A percentile compares a stretch with the other conserved stretches of the same genome.
These are phyloP conservation scores for Colletotrichum chrysophilum DNA, from an alignment of 2,329 filamentous ascomycete genomes.

Conservation along the genomic window DNA sequence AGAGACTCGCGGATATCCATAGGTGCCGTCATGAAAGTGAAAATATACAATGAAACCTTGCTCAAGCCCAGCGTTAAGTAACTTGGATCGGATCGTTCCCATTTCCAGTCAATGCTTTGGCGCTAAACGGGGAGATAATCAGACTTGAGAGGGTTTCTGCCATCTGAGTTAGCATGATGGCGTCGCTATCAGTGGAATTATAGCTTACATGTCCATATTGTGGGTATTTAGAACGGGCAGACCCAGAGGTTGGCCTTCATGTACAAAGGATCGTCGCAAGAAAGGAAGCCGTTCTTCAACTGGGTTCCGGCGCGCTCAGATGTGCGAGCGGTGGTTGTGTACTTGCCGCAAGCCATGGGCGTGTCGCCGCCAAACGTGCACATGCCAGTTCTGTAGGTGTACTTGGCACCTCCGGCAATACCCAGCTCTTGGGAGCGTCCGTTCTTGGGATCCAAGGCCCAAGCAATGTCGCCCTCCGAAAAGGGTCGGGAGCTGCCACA, in stretches of 20 bases:
- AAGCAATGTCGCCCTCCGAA: not conserved
- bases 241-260: not conserved
- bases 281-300: not conserved
- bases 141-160: not conserved
- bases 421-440: not conserved
- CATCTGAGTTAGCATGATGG: not conserved
- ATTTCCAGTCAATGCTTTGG: accelerated
- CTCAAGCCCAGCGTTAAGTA: not conserved
- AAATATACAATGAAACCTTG: not conserved
- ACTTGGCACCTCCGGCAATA: not conserved
- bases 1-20: accelerated
- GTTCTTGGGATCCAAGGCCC: not conserved
- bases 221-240: not conserved
- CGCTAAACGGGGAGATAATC: not conserved
- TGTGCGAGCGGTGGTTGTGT: not conserved
- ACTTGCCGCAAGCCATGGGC: not conserved
- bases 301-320: not conserved
- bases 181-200: too few relatives aligned
- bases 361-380: not conserved
- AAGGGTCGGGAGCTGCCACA: not conserved
- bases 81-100: not conserved
- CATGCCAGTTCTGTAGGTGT: not conserved
- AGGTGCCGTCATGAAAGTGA: not conserved
- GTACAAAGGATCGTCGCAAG: not conserved
- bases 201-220: too few relatives aligned